These are phyloP conservation scores for Debaryomyces tyrocola DNA, from an alignment of 805 yeast genomes.

Conservation along the genomic window DNA sequence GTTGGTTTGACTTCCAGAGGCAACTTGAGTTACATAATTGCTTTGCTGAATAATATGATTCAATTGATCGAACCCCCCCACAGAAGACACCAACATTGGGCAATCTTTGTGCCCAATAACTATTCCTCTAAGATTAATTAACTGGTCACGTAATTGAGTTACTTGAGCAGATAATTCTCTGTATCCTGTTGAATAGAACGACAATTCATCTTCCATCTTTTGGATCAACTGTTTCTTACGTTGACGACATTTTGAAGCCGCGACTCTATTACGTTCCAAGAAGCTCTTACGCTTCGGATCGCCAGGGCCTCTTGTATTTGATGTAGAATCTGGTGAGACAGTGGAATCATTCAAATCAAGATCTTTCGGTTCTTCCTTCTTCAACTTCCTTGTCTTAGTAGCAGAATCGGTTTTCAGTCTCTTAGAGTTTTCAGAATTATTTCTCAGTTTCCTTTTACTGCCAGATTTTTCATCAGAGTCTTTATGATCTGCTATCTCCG, in stretches of 20 bases:
- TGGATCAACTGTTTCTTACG: conserved; percentile 86
- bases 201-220: conserved; percentile 78
- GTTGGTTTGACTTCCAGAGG: conserved; percentile 20
- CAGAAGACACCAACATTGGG: conserved; percentile 34
- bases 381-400: conserved; percentile 1
- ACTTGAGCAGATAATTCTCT: conserved; percentile 62
- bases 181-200: conserved; percentile 69
- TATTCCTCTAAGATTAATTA: conserved; percentile 48
- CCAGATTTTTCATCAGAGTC: conserved; percentile 3
- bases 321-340: background rate
- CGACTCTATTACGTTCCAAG: conserved; percentile 88
- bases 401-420: conserved; percentile 1
- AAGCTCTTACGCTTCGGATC: conserved; percentile 61
- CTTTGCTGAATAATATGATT: conserved; percentile 41
- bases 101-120: conserved; percentile 54
- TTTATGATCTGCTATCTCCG: conserved; percentile 4
- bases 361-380: conserved; percentile 7
- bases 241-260: conserved; percentile 94
- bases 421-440: conserved; percentile 5
- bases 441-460: conserved; percentile 5
- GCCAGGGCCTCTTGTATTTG: background rate
- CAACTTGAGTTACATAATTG: conserved; percentile 26
- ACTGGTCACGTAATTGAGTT: conserved; percentile 57
- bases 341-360: conserved; percentile 3
- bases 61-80: conserved; percentile 49